Conservation (phyloP, 2,329 filamentous ascomycete species). For the Calonectria ilicicola region DNA sequence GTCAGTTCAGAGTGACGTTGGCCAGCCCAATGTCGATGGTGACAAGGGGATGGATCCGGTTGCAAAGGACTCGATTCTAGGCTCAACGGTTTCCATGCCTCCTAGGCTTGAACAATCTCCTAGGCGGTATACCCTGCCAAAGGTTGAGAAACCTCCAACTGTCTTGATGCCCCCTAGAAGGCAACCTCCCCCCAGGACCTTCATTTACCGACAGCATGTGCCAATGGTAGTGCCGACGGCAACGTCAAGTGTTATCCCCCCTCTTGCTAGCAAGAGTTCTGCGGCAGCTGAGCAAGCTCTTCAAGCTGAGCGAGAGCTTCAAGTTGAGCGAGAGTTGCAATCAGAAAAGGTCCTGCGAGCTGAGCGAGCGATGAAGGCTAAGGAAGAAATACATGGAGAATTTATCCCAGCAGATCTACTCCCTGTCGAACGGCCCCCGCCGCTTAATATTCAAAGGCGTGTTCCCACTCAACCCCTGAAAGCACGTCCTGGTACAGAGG, state of each 20-base stretch:
- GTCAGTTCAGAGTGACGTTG: background rate
- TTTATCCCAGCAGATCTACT: slow-evolving; percentile 17
- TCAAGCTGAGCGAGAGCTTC: background rate
- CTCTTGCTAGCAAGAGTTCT: background rate
- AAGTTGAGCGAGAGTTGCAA: background rate
- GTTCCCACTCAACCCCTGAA: slow-evolving; percentile 32
- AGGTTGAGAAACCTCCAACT: slow-evolving; percentile 1
- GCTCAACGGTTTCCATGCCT: background rate
- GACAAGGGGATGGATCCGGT: background rate
- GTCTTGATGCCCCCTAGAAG: slow-evolving; percentile 7
- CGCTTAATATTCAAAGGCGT: slow-evolving; percentile 40
- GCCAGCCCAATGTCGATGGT: background rate
- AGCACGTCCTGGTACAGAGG: slow-evolving; percentile 38
- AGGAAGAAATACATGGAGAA: slow-evolving; percentile 24
- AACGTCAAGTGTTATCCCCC: background rate
- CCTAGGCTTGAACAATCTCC: background rate
- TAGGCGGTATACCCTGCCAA: background rate
- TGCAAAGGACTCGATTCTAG: background rate
- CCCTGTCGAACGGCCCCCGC: slow-evolving; percentile 36
- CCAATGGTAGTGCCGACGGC: background rate
- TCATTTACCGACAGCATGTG: background rate
- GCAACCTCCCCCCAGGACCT: slow-evolving; percentile 24
- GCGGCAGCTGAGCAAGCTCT: background rate
- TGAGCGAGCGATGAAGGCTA: background rate
- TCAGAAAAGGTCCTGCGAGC: background rate